These are phyloP conservation scores for Fomitopsis palustris DNA, from an alignment of 1,284 basidiomycete genomes.

Conservation along the genomic window DNA sequence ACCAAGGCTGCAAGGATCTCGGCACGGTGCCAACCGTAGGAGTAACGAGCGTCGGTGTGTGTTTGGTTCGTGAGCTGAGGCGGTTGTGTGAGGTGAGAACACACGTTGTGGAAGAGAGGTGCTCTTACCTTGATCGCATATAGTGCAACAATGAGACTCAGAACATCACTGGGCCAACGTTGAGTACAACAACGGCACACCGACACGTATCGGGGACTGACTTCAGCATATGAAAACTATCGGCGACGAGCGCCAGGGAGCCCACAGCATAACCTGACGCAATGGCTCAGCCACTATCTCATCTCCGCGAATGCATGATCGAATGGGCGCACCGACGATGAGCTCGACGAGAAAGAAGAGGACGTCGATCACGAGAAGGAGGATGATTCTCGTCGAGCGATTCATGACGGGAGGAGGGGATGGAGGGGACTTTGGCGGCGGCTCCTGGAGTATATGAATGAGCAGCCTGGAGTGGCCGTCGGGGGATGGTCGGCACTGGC, in stretches of 20 bases:
- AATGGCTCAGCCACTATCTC: conserved; percentile 3
- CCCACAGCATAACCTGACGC: conserved; percentile 85
- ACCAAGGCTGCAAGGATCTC: conserved; percentile 94
- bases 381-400: conserved; percentile 73
- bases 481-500: not conserved
- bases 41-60: conserved; percentile 64
- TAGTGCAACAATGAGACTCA: conserved; percentile 92
- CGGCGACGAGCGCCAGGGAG: conserved; percentile 92
- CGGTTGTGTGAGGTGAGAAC: conserved; percentile 6
- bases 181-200: not conserved
- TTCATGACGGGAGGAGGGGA: conserved; percentile 41
- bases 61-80: conserved; percentile 53
- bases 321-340: conserved; percentile 58
- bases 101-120: conserved; percentile 2
- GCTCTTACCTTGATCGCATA: conserved; percentile 87
- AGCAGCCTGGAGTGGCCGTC: not conserved
- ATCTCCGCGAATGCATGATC: not conserved
- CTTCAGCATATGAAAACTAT: conserved; percentile 99
- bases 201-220: conserved; percentile 33
- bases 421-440: not conserved
- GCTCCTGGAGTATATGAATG: not conserved
- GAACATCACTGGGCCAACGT: conserved; percentile 70
- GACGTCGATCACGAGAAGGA: conserved; percentile 83
- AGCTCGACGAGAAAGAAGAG: conserved; percentile 94
- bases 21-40: conserved; percentile 98